Percentiles rank a stretch among this genome's conserved stretches.
Evolutionary conservation across 345 rosid species (phyloP).

Genomic region (Physaria fendleri): DNA sequence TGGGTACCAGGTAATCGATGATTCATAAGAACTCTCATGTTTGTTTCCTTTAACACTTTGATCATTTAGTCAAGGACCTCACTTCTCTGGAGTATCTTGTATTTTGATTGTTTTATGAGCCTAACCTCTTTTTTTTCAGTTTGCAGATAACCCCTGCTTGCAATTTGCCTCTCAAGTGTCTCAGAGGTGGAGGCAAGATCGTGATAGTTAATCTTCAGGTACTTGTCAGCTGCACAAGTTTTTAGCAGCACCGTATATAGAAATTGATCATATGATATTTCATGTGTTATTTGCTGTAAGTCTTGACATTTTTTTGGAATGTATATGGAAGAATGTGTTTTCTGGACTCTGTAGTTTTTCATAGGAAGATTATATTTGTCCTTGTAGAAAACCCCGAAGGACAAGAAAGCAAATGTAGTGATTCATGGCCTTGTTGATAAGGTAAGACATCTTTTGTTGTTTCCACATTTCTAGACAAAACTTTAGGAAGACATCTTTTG

Average conservation of each 20-base stretch:
- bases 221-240: background rate
- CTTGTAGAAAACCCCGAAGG: conserved; percentile 92
- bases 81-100: background rate
- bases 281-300: background rate
- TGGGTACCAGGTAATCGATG: conserved; percentile 76
- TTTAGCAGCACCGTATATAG: background rate
- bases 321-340: background rate
- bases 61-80: background rate
- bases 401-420: conserved; percentile 87
- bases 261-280: background rate
- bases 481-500: background rate
- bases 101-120: background rate
- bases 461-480: background rate
- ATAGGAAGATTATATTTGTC: background rate
- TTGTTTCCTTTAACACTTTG: background rate
- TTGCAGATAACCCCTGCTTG: conserved; percentile 99
- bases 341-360: background rate
- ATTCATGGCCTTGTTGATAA: conserved; percentile 89
- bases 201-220: conserved; percentile 98
- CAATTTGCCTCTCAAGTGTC: conserved; percentile 92
- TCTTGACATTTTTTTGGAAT: background rate
- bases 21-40: conserved; percentile 3
- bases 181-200: conserved; percentile 83
- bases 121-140: conserved; percentile 41
- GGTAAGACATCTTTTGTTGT: conserved; percentile 37